These are phyloP conservation scores for Torulaspora delbrueckii DNA, from an alignment of 805 yeast genomes.

Conservation along the genomic window DNA sequence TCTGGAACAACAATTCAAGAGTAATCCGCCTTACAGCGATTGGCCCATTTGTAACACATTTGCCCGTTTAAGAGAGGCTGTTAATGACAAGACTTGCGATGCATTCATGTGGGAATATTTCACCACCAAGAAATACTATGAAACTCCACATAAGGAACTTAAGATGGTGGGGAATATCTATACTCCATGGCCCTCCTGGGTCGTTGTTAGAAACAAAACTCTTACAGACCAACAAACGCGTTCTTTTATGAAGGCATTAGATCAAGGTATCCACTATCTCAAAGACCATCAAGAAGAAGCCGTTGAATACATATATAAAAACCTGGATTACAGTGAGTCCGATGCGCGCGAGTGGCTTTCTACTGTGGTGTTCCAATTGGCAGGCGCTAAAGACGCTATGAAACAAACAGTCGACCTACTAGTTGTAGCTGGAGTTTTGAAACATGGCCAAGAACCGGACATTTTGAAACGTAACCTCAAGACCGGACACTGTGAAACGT, in stretches of 20 bases:
- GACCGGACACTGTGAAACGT: background rate
- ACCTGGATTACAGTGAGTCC: slow-evolving; percentile 68
- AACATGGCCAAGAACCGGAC: background rate
- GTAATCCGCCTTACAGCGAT: slow-evolving; percentile 40
- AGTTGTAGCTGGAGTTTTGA: slow-evolving; percentile 41
- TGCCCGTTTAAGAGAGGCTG: slow-evolving; percentile 72
- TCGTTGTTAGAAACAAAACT: slow-evolving; percentile 51
- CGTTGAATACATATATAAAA: slow-evolving; percentile 53
- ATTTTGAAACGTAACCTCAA: background rate
- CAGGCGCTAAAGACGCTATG: slow-evolving; percentile 44
- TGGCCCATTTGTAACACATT: slow-evolving; percentile 63
- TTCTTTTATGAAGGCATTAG: slow-evolving; percentile 49
- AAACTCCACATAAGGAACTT: slow-evolving; percentile 55
- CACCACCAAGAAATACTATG: slow-evolving; percentile 82
- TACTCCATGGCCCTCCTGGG: slow-evolving; percentile 98
- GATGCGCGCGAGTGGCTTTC: slow-evolving; percentile 81
- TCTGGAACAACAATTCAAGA: slow-evolving; percentile 44
- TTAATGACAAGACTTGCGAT: slow-evolving; percentile 60
- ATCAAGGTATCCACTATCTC: slow-evolving; percentile 67
- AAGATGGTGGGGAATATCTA: slow-evolving; percentile 80
- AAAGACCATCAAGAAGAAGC: slow-evolving; percentile 57
- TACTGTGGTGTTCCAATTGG: slow-evolving; percentile 58
- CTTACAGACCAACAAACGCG: slow-evolving; percentile 34
- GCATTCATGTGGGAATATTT: slow-evolving; percentile 97
- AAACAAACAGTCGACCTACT: slow-evolving; percentile 54